Conservation (phyloP, 2,329 filamentous ascomycete species). For the Alternaria triticimaculans region DNA sequence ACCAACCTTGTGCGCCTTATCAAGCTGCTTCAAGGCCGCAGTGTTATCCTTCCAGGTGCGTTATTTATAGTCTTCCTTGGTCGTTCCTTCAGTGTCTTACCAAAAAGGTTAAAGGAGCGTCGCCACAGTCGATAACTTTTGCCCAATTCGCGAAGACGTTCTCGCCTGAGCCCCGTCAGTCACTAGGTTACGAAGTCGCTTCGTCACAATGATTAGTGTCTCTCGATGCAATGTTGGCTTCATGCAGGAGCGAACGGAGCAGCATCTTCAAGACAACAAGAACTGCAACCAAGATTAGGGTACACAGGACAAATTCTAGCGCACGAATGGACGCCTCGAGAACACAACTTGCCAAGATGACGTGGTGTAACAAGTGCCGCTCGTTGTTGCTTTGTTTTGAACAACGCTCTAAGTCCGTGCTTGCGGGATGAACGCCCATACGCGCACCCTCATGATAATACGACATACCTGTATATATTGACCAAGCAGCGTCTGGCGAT, state of each 20-base stretch:
- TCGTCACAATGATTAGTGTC: background rate
- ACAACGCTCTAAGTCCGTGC: background rate
- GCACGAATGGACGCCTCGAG: background rate
- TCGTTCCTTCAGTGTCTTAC: constrained; percentile 26
- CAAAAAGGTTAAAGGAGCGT: constrained; percentile 59
- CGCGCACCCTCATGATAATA: background rate
- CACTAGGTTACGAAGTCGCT: background rate
- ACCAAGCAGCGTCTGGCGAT: constrained; percentile 50
- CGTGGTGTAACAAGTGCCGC: background rate
- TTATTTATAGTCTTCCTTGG: background rate
- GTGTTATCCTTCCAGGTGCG: constrained; percentile 57
- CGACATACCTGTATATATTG: constrained; percentile 57
- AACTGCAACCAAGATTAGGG: background rate
- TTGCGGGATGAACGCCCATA: background rate
- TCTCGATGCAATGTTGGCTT: background rate
- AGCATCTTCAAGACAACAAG: background rate
- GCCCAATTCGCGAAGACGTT: constrained; percentile 58
- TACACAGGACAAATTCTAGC: background rate
- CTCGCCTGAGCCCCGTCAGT: constrained; percentile 30
- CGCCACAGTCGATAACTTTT: constrained; percentile 62
- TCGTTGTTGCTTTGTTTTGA: background rate
- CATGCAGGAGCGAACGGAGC: background rate
- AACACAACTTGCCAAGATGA: background rate
- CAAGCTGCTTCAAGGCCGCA: constrained; percentile 61
- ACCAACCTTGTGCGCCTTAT: constrained; percentile 58